Base-by-base conservation (phyloP, 805 yeast genomes). In the Candida tibetensis region DNA sequence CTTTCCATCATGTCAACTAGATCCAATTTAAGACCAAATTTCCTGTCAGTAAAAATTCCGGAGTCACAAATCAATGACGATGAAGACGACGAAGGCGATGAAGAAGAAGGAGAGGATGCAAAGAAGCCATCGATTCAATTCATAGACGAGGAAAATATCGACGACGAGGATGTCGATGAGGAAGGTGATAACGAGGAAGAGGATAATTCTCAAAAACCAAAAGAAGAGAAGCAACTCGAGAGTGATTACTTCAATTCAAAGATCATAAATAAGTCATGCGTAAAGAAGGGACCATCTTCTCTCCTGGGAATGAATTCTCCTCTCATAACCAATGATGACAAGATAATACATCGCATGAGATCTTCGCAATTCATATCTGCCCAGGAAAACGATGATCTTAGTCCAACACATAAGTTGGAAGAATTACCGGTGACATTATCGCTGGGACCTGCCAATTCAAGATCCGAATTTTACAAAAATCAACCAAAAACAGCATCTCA, bases 1-100 rank as follows among this genome's bases (percentile, higher is more conserved):
- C 23, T 58, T 5, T 65, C 72, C 1, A 39, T 57, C 6, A 53
- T 62, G 31, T 58, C 71, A 1, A 58, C 68, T 1, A 51, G 55
- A 12, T 57, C 69, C 12, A 65, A 66, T 39, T 58, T 69, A 28
- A 69, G 77, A 32, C 86, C 89, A 0, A 77, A 77, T 32, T 81
- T 85, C 48, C 77, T 85, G 25, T 82, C 91, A 2, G 82, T 79
- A 30, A 80, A 83, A 34, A 71, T 84, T 34, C 93, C 93, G 1
- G 72, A 77, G 43, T 77, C 91, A 0, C 78, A 72, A 43, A 72
- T 84, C 1, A 62, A 80, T 32, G 86, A 81, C 41, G 83, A 81
- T 44, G 87, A 83, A 0, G 76, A 75, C 15, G 89, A 85, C 12
- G 63, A 55, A 10, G 55, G 34, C 3, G 49, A 37, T 12, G 59